Evolutionary conservation across 2,329 filamentous ascomycete genomes (phyloP).

Genomic region (Colletotrichum gloeosporioides): DNA sequence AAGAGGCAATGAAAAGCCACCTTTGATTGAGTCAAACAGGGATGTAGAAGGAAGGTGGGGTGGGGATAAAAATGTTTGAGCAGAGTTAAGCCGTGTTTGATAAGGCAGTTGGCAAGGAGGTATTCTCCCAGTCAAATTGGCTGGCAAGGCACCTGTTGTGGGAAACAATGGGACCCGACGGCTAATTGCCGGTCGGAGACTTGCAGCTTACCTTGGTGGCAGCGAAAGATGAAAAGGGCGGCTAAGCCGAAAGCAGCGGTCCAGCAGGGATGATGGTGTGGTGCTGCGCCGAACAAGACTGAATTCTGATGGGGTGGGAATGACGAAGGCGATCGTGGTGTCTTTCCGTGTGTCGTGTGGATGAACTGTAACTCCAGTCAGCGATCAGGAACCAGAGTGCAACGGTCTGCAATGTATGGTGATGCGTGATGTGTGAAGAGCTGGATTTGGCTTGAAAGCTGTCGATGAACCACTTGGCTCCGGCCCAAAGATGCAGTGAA

Average conservation of each 20-base stretch:
- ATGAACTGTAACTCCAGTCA: constrained; percentile 14
- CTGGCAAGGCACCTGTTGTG: neutral
- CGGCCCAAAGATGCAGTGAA: neutral
- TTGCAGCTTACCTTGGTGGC: constrained; percentile 17
- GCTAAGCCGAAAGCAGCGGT: constrained; percentile 5
- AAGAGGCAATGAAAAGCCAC: neutral
- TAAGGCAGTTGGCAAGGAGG: neutral
- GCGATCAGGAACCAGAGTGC: neutral
- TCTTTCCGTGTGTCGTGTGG: neutral
- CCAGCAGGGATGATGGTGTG: constrained; percentile 3
- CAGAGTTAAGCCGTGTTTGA: neutral
- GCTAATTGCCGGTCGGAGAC: constrained; percentile 11
- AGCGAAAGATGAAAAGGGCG: neutral
- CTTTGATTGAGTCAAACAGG: constrained; percentile 9
- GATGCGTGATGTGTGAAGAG: neutral
- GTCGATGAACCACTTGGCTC: constrained; percentile 5
- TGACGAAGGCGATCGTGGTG: constrained; percentile 1
- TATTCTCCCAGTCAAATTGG: neutral
- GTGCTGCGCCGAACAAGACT: constrained; percentile 6
- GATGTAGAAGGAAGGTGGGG: neutral
- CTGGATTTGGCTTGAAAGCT: neutral
- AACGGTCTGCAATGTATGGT: neutral
- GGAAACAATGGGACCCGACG: neutral
- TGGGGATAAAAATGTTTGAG: neutral
- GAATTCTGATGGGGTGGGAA: neutral